Evolutionary conservation across 2,329 filamentous ascomycete genomes (phyloP), one percentile per base, ranked within the genome.

Genomic region (Ceratocystis colombiana): DNA sequence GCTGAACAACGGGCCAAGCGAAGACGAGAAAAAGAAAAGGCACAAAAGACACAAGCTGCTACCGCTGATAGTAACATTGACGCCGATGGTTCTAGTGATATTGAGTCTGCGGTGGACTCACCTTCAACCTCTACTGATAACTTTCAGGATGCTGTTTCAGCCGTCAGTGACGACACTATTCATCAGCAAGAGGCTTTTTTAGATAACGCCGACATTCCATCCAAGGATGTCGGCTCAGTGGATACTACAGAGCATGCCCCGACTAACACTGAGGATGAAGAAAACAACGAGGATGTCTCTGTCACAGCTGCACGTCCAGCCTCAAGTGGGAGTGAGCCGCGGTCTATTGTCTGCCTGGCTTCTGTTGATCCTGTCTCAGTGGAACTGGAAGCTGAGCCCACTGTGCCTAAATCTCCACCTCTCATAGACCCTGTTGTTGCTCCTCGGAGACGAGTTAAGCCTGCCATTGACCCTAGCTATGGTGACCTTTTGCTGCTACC

Each of bases 121-220:
- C 61, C 64, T 12, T 48, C 22, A 10, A n/a, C 61, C 5, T 22
- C 22, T 12, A 48, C 17, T 63, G 64, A 66, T n/a, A 5, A 46
- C 46, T 61, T 65, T 25, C 33, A 55, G 1, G 50, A 65, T 20
- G 50, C 57, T 15, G 53, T 41, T 37, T 57, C 50, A 30, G 33
- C 8, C n/a, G 15, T 22, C 28, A 37, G 50, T 8, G 22, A 5
- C 50, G 28, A 46, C 12, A 33, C 22, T 37, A n/a, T 17, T 41
- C 28, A 70, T 53, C 68, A 69, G 69, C 76, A 77, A 74, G 75
- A 80, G 77, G 83, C 83, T 86, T 86, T 87, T 86, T 86, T 86
- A 86, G 84, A 76, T 86, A 84, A 82, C 80, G 82, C 84, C 84
- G 84, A 78, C 81, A 86, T 80, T 80, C 79, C 82, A 83, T 84